Evolutionary conservation across 2,329 filamentous ascomycete genomes (phyloP), one percentile per base, ranked within the genome.

Genomic region (Neodidymelliopsis sp.): DNA sequence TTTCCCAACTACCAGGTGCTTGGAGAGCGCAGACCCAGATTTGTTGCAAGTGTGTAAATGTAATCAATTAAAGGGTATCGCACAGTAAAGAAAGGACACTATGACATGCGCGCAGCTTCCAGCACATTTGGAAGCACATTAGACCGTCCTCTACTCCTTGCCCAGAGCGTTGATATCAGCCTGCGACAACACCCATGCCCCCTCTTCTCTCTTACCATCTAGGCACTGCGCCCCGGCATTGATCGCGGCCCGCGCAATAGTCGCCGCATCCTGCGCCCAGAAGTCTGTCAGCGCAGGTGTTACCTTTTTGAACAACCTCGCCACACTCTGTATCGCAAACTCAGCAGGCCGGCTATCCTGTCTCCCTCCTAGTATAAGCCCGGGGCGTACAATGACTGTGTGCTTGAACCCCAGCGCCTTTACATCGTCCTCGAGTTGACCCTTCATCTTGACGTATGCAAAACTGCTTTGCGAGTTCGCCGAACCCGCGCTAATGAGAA

Each of bases 361-460:
- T 46, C 92, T 80, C 12, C 82, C 70, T 2, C 92, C 92, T 2
- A 91, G 71, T 60, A 97, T 89, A 53, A 91, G 56, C 0, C 89
- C 92, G 0, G 92, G 92, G 33, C 85, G 73, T 29, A 87, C 37
- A 43, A 97, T 87, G 45, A 96, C 82, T 4, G 86, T 87, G 57
- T 89, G 84, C 38, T 92, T 88, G 66, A 96, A 96, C 4, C 77
- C 86, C 4, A 93, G 74, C 30, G 75, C 82, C 69, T 84, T 83
- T 51, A 96, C 81, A 12, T 84, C 79, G 24, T 95, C 88, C 71
- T 97, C 93, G 29, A 96, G 84, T 62, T 94, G 89, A 18, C 84
- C 85, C 79, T 97, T 97, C 90, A 97, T 94, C 71, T 79, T 79
- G 1, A 73, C 19, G 52, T 88, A 89, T 0, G 77, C 71, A 5